phyloP scores from a whole-genome alignment of 2,329 filamentous ascomycete species.

The Aspergillus clavatus region DNA sequence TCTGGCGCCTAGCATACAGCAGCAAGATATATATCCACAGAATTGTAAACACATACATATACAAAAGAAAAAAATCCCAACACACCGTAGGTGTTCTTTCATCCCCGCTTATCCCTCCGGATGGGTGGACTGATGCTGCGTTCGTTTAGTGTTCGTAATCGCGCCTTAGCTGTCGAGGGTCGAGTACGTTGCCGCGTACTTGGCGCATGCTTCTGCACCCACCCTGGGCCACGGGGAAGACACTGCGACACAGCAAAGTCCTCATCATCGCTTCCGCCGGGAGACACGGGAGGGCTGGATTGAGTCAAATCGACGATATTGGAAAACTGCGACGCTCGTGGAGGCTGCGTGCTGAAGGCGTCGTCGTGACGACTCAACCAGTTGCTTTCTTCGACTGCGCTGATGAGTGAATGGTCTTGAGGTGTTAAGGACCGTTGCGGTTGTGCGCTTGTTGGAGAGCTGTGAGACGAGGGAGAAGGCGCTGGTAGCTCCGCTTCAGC shows the following conservation, averaged over 20 bases:
- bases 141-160: conserved; percentile 17
- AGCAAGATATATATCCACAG: not conserved
- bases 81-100: too few species aligned
- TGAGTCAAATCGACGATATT: conserved; percentile 36
- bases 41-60: conserved; percentile 1
- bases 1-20: not conserved
- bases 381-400: conserved; percentile 8
- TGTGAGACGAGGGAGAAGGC: conserved; percentile 9
- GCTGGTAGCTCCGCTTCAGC: conserved; percentile 5
- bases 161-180: conserved; percentile 16
- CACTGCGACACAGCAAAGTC: conserved; percentile 27
- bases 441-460: not conserved
- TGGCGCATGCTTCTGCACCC: conserved; percentile 25
- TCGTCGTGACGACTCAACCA: not conserved
- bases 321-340: conserved; percentile 8
- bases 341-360: conserved; percentile 1
- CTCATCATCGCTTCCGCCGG: conserved; percentile 24
- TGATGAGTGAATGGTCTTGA: conserved; percentile 11
- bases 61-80: not conserved
- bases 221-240: conserved; percentile 25
- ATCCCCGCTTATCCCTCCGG: conserved; percentile 13
- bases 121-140: conserved; percentile 16
- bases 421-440: conserved; percentile 1
- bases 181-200: conserved; percentile 15
- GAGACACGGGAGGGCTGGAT: conserved; percentile 29